Base-by-base conservation (phyloP, 139 green algal genomes). In the Picochlorum sp. region DNA sequence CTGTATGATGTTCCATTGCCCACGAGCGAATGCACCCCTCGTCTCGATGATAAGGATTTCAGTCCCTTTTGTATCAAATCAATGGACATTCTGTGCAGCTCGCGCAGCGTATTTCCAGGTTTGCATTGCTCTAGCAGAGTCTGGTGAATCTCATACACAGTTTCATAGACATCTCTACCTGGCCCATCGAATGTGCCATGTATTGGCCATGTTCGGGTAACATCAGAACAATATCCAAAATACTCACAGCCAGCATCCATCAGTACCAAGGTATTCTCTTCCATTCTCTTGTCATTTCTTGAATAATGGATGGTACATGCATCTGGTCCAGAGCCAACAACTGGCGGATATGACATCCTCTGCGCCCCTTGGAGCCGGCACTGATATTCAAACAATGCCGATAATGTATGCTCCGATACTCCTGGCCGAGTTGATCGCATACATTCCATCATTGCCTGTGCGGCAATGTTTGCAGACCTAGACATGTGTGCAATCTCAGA, bases 181-280 rank as follows among this genome's bases (percentile, higher is more conserved):
- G 79, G 50, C 24, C 60, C 55, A 11, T 59, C 75, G 75, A 84
- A 90, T 37, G 10, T 45, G 8, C 66, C 72, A 9, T 52, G 57
- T 30, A 85, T 73, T 4, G 91, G 90, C 91, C 91, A 97, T 3
- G 84, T 91, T 49, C 91, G 83, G 0, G 91, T 96, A 10, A 97
- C 79, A 62, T 97, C 91, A 16, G 50, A 80, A 26, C 65, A 77
- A 62, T 96, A 97, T 45, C 91, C 90, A 30, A 86, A 78, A 34
- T 80, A 65, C 79, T 97, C 91, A 54, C 84, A 95, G 9, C 91
- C 91, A 7, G 88, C 91, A 62, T 97, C 91, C 83, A 97, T 90
- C 28, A 96, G 78, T 65, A 97, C 34, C 57, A 92, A 7, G 49
- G 92, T 47, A 10, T 75, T 77, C 3, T 63, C 77, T 9, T 49